Evolutionary conservation across 371 early-diverging fungal genomes (phyloP), one percentile per base, ranked within the genome.

Genomic region (Mucor piriformis): DNA sequence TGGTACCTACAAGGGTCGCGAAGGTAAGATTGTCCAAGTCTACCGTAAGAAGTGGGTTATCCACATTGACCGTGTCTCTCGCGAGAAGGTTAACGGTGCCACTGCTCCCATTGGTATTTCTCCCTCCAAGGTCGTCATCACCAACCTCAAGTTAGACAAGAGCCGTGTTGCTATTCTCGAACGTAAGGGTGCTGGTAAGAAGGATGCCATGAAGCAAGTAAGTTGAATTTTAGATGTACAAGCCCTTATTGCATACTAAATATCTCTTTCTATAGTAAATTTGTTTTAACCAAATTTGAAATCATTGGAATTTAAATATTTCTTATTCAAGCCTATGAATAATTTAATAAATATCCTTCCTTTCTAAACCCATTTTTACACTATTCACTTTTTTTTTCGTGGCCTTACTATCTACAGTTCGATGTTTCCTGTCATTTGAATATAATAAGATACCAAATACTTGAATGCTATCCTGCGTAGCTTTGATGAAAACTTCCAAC

Each of bases 31-130:
- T 64, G 80, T 83, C 60, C 86, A 91, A 69, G 95, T 95, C 76
- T 97, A 97, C 94, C 95, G 99, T 76, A 92, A 93, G 84, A 96
- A 95, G 91, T 98, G 89, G 88, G 91, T 95, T 63, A 97, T 98
- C 83, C 93, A 97, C 91, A 88, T 98, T 67, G 97, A 98, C 77
- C 93, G 95, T 76, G 82, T 98, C 74, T 85, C 81, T 75, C 91
- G 90, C 73, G 97, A 98, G 78, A 98, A 98, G 93, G 90, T 88
- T 76, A 98, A 97, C 87, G 95, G 96, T 77, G 87, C 88, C 67
- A 84, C 94, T 70, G 94, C 93, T 58, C 91, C 88, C 61, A 85
- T 97, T 76, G 95, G 95, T 69, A 86, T 98, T 78, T 93, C 95
- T 91, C 96, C 99, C 72, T 96, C 96, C 82, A 98, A 98, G 84